Base-by-base conservation (phyloP, 2,329 filamentous ascomycete species). In the Pseudocercospora cruenta region DNA sequence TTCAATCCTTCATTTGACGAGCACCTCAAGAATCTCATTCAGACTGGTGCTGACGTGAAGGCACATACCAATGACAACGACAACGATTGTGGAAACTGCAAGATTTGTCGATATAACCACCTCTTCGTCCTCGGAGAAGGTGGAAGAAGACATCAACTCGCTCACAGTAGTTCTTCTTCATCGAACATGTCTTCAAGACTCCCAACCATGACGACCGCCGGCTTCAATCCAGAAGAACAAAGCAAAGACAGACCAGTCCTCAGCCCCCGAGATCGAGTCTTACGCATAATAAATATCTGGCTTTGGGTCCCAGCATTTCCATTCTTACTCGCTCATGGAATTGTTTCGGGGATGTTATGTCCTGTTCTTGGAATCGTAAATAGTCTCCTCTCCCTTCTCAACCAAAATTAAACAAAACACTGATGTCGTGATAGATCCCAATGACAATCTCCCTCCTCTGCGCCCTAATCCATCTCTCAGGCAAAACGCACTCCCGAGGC, bases 31-130 rank as follows among this genome's bases (percentile, higher is more conserved):
- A 19, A n/a, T 8, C 43, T 47, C 21, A n/a, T 8, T n/a, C 16
- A 47, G 16, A n/a, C 4, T 8, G 43, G 39, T 45, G 19, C 39
- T 12, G 39, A 45, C 39, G 19, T 45, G 5, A 47, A 47, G 43
- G 21, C 16, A 22, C 43, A 47, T 10, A 12, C 31, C 31, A n/a
- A n/a, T n/a, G n/a, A n/a, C n/a, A n/a, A n/a, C n/a, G 31, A 33
- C 10, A 59, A 45, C n/a, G 57, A 47, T 8, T 59, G 57, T 39
- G 2, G 31, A 3, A 24, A 59, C 21, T 59, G 57, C 57, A 59
- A 59, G n/a, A 59, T 47, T n/a, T 59, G 57, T 59, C 57, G 57
- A 4, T 22, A 22, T 14, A 59, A 59, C 21, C 57, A 59, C 3
- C 28, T 59, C 24, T 43, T 22, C 57, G 57, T 43, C 43, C 57